Percentiles rank a stretch among this genome's conserved stretches.
phyloP scores from a whole-genome alignment of 495 filamentous ascomycete genomes.

The Friedmanniomyces endolithicus region DNA sequence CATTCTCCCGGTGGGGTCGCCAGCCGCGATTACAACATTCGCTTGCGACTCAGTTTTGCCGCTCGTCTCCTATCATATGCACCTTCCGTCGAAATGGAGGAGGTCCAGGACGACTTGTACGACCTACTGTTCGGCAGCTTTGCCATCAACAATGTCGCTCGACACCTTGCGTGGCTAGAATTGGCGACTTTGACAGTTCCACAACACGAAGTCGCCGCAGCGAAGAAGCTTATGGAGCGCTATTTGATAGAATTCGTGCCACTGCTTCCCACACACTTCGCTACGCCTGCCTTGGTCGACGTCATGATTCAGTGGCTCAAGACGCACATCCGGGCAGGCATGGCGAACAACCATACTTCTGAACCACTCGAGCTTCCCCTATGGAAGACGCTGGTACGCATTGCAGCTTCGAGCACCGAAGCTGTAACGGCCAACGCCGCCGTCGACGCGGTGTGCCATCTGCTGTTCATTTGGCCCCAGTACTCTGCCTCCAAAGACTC shows the following conservation, averaged over 20 bases:
- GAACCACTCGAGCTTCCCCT: conserved; percentile 4
- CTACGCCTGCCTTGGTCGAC: neutral
- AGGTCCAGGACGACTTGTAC: neutral
- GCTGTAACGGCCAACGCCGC: neutral
- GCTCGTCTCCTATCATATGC: neutral
- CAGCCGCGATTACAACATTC: neutral
- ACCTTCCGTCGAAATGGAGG: neutral
- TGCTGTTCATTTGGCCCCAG: conserved; percentile 8
- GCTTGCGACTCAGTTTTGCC: neutral
- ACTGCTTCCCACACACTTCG: neutral
- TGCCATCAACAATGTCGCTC: neutral
- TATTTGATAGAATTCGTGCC: neutral
- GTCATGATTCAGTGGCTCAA: neutral
- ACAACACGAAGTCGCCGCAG: neutral
- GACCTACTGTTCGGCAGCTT: neutral
- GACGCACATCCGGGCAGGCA: neutral
- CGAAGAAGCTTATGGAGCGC: neutral
- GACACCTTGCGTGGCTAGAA: neutral
- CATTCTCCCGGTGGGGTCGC: neutral
- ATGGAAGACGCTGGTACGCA: conserved; percentile 12
- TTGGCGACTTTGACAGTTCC: neutral
- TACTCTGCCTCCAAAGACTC: neutral
- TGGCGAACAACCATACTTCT: neutral
- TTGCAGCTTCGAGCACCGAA: neutral
- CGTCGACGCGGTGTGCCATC: neutral